Conservation (phyloP, 148 eudicot genomes). For the Dysphania ambrosioides region DNA sequence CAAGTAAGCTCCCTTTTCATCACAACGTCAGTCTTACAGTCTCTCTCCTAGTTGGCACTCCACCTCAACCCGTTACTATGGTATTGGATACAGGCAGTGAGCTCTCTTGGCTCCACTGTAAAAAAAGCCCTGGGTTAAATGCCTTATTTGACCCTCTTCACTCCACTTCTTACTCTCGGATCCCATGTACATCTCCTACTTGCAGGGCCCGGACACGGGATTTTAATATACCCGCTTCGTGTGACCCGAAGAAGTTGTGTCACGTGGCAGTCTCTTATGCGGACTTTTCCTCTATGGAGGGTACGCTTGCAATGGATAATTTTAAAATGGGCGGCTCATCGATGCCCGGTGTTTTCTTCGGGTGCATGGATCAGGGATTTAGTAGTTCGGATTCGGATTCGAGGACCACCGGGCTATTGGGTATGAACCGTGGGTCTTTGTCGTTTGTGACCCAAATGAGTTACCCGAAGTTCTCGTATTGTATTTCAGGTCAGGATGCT, state of each 20-base stretch:
- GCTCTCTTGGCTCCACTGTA: constrained; percentile 80
- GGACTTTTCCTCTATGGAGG: constrained; percentile 70
- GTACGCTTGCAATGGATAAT: constrained; percentile 59
- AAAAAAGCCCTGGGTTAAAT: constrained; percentile 33
- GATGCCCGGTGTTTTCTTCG: constrained; percentile 50
- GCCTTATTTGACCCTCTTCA: constrained; percentile 37
- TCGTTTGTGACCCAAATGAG: constrained; percentile 83
- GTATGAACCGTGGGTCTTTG: constrained; percentile 84
- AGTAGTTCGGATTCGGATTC: constrained; percentile 52
- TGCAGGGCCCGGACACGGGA: constrained; percentile 53
- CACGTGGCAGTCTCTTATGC: constrained; percentile 69
- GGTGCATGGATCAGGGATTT: constrained; percentile 67
- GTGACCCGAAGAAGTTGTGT: constrained; percentile 69
- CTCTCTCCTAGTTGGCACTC: constrained; percentile 68
- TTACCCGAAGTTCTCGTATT: constrained; percentile 74
- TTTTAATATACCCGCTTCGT: constrained; percentile 53
- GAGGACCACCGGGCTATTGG: constrained; percentile 68
- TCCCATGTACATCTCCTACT: constrained; percentile 53
- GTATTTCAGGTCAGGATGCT: constrained; percentile 72
- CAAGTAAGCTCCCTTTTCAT: constrained; percentile 63
- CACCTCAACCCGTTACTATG: constrained; percentile 71
- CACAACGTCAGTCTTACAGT: constrained; percentile 79
- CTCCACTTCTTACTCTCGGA: constrained; percentile 49
- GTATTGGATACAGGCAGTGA: constrained; percentile 90
- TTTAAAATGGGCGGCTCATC: constrained; percentile 43